These are phyloP conservation scores for Calonectria henricotiae DNA, from an alignment of 2,329 filamentous ascomycete genomes.

Conservation along the genomic window DNA sequence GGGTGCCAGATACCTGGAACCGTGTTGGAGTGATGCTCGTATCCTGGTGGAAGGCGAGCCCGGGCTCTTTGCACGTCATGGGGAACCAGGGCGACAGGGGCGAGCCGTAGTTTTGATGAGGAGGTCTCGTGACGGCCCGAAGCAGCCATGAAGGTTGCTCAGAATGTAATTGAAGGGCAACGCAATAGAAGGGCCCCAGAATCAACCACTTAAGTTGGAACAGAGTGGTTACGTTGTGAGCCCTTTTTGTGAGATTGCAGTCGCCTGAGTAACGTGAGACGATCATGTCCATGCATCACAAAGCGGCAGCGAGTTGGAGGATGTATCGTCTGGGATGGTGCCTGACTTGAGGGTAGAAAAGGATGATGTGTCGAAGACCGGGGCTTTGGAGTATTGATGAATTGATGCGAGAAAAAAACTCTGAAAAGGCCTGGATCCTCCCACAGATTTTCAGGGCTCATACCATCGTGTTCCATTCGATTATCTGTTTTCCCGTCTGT, in stretches of 20 bases:
- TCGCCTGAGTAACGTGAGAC: constrained; percentile 47
- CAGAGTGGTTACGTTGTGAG: constrained; percentile 37
- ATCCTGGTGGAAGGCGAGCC: constrained; percentile 9
- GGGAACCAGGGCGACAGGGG: background rate
- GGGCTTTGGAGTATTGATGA: background rate
- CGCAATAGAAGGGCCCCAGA: constrained; percentile 6
- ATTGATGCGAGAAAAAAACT: background rate
- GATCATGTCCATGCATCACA: constrained; percentile 32
- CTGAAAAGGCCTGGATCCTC: constrained; percentile 29
- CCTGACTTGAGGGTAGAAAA: background rate
- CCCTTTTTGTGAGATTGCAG: constrained; percentile 49
- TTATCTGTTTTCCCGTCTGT: background rate
- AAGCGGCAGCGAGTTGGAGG: constrained; percentile 26
- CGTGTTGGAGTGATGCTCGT: constrained; percentile 13
- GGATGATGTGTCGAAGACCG: background rate
- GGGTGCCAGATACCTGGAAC: background rate
- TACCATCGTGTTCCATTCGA: constrained; percentile 13
- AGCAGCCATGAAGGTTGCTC: constrained; percentile 2
- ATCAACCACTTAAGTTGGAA: constrained; percentile 31
- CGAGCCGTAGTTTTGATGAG: constrained; percentile 6
- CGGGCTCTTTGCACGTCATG: constrained; percentile 23
- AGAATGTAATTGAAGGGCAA: constrained; percentile 10
- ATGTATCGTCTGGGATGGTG: background rate
- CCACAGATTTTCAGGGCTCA: constrained; percentile 4
- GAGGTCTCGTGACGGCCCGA: background rate